These are phyloP conservation scores for Anisodus acutangulus DNA, from an alignment of 257 asterid species.

Conservation along the genomic window DNA sequence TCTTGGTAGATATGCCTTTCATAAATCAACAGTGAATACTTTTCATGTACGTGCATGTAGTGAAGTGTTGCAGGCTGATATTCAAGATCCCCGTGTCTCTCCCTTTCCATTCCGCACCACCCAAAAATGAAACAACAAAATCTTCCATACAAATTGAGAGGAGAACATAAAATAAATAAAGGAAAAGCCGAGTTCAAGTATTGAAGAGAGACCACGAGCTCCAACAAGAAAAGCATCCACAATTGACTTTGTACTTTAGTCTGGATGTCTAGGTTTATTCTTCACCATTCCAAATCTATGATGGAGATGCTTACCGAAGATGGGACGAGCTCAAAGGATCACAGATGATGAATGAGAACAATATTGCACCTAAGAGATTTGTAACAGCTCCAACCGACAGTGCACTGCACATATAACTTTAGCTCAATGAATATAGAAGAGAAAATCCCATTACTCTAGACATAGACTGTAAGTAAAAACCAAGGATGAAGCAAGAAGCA, in stretches of 20 bases:
- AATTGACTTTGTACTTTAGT: background rate
- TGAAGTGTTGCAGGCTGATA: background rate
- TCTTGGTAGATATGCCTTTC: background rate
- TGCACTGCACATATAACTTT: slow-evolving; percentile 24
- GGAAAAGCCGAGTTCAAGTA: background rate
- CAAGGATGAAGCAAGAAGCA: background rate
- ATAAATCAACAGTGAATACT: background rate
- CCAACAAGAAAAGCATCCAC: slow-evolving; percentile 19
- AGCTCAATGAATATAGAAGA: slow-evolving; percentile 14
- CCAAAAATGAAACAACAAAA: slow-evolving; percentile 20
- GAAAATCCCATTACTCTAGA: background rate
- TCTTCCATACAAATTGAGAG: slow-evolving; percentile 5
- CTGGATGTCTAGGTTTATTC: background rate
- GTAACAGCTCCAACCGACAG: slow-evolving; percentile 24
- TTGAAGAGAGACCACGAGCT: background rate
- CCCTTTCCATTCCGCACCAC: background rate
- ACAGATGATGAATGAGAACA: slow-evolving; percentile 23
- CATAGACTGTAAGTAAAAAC: background rate
- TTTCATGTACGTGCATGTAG: background rate
- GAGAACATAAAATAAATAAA: background rate
- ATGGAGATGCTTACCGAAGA: background rate
- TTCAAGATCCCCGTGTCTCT: background rate
- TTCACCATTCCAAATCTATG: background rate
- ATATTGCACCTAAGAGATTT: background rate
- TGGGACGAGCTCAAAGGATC: slow-evolving; percentile 11